These are phyloP conservation scores for Stephanodiscus triporus DNA, from an alignment of 108 stramenopile genomes.

Conservation along the genomic window DNA sequence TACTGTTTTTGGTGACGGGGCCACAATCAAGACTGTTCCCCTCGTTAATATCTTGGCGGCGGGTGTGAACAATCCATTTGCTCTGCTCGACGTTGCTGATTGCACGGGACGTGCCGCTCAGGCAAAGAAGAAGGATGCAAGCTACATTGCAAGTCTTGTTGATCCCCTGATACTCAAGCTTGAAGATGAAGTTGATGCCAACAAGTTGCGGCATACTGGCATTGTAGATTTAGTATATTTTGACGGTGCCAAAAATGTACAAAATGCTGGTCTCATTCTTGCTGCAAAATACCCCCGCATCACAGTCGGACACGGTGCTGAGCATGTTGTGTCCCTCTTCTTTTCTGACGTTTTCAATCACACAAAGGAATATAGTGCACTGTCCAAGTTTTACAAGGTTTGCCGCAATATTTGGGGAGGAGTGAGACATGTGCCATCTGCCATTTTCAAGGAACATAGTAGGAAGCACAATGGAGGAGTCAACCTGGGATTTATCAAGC, in stretches of 20 bases:
- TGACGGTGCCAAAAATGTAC: conserved; percentile 12
- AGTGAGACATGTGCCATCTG: not conserved
- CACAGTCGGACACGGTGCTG: not conserved
- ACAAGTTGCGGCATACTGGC: not conserved
- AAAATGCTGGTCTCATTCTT: conserved; percentile 3
- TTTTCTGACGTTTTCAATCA: not conserved
- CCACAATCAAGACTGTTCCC: too few species aligned
- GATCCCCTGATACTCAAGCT: not conserved
- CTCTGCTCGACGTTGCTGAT: too few species aligned
- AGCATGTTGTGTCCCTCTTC: conserved; percentile 7
- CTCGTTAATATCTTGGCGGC: too few species aligned
- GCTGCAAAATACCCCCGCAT: conserved; percentile 5
- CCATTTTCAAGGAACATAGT: not conserved
- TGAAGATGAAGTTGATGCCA: not conserved
- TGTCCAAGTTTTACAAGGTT: too few species aligned
- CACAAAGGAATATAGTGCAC: not conserved
- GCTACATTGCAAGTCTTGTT: not conserved
- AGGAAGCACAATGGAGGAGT: conserved; percentile 8
- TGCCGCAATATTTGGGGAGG: too few species aligned
- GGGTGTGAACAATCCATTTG: too few species aligned
- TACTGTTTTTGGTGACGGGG: too few species aligned
- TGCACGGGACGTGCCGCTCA: too few species aligned
- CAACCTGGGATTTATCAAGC: not conserved
- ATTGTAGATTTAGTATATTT: conserved; percentile 18
- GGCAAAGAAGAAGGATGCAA: too few species aligned